Percentiles rank a stretch among this genome's conserved stretches.
These are phyloP conservation scores for Tetracladium marchalianum DNA, from an alignment of 495 filamentous ascomycete genomes.

Conservation along the genomic window DNA sequence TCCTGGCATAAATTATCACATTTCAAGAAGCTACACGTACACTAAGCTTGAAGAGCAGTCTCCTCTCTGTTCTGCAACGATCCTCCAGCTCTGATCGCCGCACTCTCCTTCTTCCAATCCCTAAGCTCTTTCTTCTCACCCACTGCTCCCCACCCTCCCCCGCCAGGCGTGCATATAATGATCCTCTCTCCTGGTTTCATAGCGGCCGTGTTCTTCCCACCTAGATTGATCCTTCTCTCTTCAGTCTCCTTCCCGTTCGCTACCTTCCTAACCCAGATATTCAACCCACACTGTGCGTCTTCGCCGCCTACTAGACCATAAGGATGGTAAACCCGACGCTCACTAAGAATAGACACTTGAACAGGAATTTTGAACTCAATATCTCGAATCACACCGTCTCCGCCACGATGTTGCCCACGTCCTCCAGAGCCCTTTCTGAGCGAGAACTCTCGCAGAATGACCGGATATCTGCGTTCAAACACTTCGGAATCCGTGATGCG, in stretches of 20 bases:
- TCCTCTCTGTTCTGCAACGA: conserved; percentile 47
- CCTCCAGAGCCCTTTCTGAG: conserved; percentile 63
- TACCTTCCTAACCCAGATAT: conserved; percentile 18
- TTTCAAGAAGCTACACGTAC: not conserved
- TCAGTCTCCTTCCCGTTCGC: conserved; percentile 36
- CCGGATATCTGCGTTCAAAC: conserved; percentile 91
- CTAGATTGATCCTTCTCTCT: conserved; percentile 69
- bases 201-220: conserved; percentile 85
- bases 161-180: conserved; percentile 62
- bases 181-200: conserved; percentile 84
- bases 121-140: conserved; percentile 39
- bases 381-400: conserved; percentile 84
- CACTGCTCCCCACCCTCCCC: conserved; percentile 60
- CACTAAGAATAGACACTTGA: conserved; percentile 80
- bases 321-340: conserved; percentile 76
- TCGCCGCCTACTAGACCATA: conserved; percentile 87
- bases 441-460: conserved; percentile 74
- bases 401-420: conserved; percentile 65
- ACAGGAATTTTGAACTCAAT: conserved; percentile 90
- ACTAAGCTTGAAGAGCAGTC: conserved; percentile 35
- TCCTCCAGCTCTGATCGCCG: conserved; percentile 27
- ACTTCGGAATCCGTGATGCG: conserved; percentile 93
- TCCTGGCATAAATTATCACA: too few relatives aligned
- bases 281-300: conserved; percentile 58
- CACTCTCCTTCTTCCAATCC: conserved; percentile 32